phyloP scores from a whole-genome alignment of 768 basidiomycete species.

The Leucosporidium scottii region DNA sequence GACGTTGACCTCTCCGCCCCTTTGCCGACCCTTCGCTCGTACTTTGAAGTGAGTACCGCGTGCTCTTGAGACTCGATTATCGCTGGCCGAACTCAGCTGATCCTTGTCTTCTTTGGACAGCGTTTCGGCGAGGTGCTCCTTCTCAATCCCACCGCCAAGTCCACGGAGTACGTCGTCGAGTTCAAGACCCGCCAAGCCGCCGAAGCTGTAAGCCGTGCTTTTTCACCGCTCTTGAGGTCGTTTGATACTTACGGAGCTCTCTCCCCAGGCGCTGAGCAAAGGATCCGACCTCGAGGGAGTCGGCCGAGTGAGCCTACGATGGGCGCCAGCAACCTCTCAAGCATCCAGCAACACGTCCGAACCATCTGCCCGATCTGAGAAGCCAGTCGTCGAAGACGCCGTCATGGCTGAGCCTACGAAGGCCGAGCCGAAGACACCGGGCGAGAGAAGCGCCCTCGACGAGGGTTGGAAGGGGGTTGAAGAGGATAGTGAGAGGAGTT shows the following conservation, averaged over 20 bases:
- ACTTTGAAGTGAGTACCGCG: not conserved
- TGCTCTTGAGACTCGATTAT: not conserved
- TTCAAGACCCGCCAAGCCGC: not conserved
- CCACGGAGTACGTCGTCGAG: not conserved
- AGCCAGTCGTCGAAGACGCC: not conserved
- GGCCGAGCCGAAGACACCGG: not conserved
- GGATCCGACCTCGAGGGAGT: not conserved
- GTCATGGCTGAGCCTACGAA: not conserved
- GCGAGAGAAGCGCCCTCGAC: not conserved
- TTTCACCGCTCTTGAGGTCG: not conserved
- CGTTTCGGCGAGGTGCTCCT: not conserved
- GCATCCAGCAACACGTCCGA: too few species aligned
- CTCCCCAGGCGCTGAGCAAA: constrained; percentile 1
- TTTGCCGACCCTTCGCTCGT: not conserved
- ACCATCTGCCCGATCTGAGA: not conserved
- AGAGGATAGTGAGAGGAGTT: not conserved
- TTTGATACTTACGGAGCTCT: not conserved
- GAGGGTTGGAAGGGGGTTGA: not conserved
- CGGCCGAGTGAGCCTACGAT: not conserved
- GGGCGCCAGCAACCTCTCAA: not conserved
- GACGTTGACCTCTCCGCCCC: not conserved
- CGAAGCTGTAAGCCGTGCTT: not conserved
- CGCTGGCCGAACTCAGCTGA: too few species aligned
- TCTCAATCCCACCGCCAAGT: not conserved
- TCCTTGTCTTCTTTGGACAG: not conserved